Evolutionary conservation across 2,329 filamentous ascomycete genomes (phyloP).

Genomic region (Claviceps pazoutovae): DNA sequence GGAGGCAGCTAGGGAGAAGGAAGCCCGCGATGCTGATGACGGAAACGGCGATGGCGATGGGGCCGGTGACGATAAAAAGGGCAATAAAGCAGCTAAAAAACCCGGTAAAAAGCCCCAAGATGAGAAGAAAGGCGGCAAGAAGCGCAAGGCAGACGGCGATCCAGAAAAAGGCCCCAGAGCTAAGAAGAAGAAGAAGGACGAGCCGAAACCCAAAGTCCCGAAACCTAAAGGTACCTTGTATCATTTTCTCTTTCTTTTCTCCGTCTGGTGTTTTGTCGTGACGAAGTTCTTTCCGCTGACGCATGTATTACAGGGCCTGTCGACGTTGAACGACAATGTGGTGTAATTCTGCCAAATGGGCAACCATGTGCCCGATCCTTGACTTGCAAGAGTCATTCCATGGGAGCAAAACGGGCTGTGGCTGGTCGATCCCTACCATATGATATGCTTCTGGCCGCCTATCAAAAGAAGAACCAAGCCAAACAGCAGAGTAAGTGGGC

Average conservation of each 20-base stretch:
- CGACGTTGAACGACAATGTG: constrained; percentile 87
- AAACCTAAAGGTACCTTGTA: constrained; percentile 59
- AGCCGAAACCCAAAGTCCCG: constrained; percentile 66
- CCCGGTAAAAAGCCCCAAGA: constrained; percentile 54
- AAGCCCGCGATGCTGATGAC: constrained; percentile 37
- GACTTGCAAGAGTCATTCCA: constrained; percentile 89
- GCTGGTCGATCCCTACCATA: constrained; percentile 79
- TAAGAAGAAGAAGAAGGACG: constrained; percentile 95
- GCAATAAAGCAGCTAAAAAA: constrained; percentile 39
- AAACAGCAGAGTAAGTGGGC: constrained; percentile 75
- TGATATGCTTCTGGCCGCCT: constrained; percentile 76
- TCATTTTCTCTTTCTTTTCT: not conserved
- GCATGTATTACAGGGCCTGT: constrained; percentile 48
- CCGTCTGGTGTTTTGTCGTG: not conserved
- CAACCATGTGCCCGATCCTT: constrained; percentile 76
- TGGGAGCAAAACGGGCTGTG: constrained; percentile 85
- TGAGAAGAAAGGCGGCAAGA: constrained; percentile 54
- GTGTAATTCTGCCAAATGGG: constrained; percentile 73
- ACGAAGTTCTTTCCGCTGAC: not conserved
- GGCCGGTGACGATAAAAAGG: constrained; percentile 31
- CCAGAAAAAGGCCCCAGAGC: constrained; percentile 72
- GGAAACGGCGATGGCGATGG: constrained; percentile 34
- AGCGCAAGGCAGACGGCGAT: constrained; percentile 62
- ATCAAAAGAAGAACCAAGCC: constrained; percentile 97
- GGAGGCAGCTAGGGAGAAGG: constrained; percentile 44